Base-by-base conservation (phyloP, 352 stramenopile species). In the Lagenidium giganteum region DNA sequence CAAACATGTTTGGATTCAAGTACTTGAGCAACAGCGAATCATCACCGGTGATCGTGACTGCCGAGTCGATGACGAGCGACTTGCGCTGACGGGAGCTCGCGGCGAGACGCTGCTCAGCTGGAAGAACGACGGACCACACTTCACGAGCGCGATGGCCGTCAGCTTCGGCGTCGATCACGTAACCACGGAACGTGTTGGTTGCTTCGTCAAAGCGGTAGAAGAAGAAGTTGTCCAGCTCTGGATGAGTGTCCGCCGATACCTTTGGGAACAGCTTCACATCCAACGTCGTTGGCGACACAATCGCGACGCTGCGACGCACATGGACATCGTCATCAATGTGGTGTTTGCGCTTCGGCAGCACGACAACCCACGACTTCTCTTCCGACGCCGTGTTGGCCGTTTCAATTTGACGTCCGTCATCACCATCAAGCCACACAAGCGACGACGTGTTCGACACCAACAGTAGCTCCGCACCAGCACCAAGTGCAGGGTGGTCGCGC, bases 1-100 rank as follows among this genome's bases (percentile, higher is more conserved):
- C 87, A 31, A 95, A 86, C 38, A 99, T 67, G 57, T 98, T 94
- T 26, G 96, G 94, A 67, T 99, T 98, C 29, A 98, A 55, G 64
- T 99, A 99, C 67, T 98, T 98, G 39, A 98, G 68, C 23, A 99
- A 60, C 20, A 99, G 61, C 28, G 94, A 97, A 61, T 98, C 93
- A 60, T 99, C 96, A 38, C 96, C 96, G 3, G 77, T 87, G 30
- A 93, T 83, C 3, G 77, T 91, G 35, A 93, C 78, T 1, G 76
- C 67, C 20, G 77, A 90, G 47, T 91, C 78, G 8, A 91, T 62
- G 5, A 87, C 74, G 2, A 61, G 65, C 39, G 70, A 59, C 14
- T 89, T 74, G 25, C 78, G 69, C 47, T 82, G 69, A 17, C 65
- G 69, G 24, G 72, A 83, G 22, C 58, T 74, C 18, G 76, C 71